Evolutionary conservation across 2,329 filamentous ascomycete species (phyloP).

Genomic region (Fusarium heterosporum): DNA sequence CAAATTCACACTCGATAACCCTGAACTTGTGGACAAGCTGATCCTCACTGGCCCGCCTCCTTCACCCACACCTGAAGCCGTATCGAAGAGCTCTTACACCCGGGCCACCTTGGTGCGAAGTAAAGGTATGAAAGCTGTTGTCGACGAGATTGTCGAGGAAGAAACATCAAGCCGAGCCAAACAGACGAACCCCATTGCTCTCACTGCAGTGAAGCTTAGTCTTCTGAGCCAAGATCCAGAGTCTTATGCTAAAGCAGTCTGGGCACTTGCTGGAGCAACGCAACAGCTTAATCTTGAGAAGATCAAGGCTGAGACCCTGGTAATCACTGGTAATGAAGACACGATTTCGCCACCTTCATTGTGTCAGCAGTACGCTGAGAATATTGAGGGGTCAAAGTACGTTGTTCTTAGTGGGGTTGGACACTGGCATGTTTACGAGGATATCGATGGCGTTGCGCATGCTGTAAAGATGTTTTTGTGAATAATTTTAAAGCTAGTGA

Average conservation of each 20-base stretch:
- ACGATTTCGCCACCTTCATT: neutral
- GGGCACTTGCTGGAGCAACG: slow-evolving; percentile 58
- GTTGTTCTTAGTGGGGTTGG: slow-evolving; percentile 1
- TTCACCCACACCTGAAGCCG: neutral
- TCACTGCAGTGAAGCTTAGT: slow-evolving; percentile 57
- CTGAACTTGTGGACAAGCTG: neutral
- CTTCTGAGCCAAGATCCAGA: slow-evolving; percentile 63
- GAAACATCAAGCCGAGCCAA: neutral
- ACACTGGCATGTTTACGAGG: slow-evolving; percentile 9
- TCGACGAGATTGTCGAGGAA: neutral
- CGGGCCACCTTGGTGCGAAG: neutral
- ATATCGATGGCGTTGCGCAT: neutral
- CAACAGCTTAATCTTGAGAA: slow-evolving; percentile 49
- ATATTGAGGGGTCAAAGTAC: neutral
- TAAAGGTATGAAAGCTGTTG: neutral
- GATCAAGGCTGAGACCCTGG: slow-evolving; percentile 38
- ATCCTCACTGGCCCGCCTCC: slow-evolving; percentile 1
- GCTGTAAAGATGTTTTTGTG: neutral
- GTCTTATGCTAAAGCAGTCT: slow-evolving; percentile 66
- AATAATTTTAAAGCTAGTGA: no score
- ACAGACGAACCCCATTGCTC: slow-evolving; percentile 44
- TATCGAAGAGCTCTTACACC: neutral
- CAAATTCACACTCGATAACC: neutral
- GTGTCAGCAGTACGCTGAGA: neutral
- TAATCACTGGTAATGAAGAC: slow-evolving; percentile 1